Conservation (phyloP, 1,139 yeast genomes). For the Pichia sp. region DNA sequence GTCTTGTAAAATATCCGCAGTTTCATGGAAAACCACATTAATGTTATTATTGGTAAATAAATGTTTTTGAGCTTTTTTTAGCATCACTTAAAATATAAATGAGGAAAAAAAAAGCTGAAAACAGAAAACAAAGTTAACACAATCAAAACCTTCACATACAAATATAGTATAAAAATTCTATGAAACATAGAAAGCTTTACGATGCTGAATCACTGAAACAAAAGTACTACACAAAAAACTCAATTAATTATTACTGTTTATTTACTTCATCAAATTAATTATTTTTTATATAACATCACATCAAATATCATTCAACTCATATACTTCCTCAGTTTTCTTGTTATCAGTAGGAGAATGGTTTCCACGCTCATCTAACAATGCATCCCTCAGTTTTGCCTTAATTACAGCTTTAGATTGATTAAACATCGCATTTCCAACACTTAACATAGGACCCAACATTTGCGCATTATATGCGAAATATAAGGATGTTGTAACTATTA, state of each 20-base stretch:
- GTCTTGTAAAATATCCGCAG: too few species aligned
- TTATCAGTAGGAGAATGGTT: neutral
- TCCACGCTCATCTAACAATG: slow-evolving; percentile 30
- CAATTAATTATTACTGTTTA: neutral
- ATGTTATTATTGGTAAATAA: too few species aligned
- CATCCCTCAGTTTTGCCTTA: slow-evolving; percentile 52
- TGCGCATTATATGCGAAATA: slow-evolving; percentile 67
- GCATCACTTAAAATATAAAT: too few species aligned
- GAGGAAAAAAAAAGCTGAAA: too few species aligned
- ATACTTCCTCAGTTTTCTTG: slow-evolving; percentile 10
- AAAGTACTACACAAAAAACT: too few species aligned
- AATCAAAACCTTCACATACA: too few species aligned
- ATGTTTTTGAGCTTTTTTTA: too few species aligned
- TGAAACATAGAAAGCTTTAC: too few species aligned
- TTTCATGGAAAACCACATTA: too few species aligned
- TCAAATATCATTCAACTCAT: slow-evolving; percentile 30
- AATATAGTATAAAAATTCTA: too few species aligned
- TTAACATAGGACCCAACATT: slow-evolving; percentile 67
- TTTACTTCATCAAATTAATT: neutral
- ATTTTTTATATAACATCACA: neutral
- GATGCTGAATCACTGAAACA: too few species aligned
- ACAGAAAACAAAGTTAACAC: too few species aligned
- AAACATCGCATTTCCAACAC: slow-evolving; percentile 50
- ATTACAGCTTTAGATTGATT: slow-evolving; percentile 52
- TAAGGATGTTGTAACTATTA: slow-evolving; percentile 52